phyloP scores from a whole-genome alignment of 139 green algal species.

The Deuterostichococcus epilithicus region DNA sequence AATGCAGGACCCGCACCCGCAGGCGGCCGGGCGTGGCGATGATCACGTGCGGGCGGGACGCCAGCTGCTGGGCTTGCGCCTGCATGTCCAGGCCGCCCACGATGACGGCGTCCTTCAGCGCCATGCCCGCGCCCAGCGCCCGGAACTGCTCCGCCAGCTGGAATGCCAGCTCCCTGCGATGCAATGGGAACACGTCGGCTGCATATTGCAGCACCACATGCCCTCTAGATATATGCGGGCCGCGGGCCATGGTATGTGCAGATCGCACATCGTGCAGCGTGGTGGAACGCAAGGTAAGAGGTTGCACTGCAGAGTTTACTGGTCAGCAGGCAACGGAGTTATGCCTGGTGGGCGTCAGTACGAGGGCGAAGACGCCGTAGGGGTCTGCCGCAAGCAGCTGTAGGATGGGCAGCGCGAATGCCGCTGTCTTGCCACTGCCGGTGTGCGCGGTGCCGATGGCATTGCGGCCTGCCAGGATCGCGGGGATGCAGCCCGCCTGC shows the following conservation, averaged over 20 bases:
- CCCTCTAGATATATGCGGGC: too few species aligned
- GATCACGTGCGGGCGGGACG: slow-evolving; percentile 83
- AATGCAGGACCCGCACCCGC: slow-evolving; percentile 9
- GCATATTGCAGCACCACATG: too few species aligned
- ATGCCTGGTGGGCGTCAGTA: slow-evolving; percentile 88
- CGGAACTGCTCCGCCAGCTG: slow-evolving; percentile 93
- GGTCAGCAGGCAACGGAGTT: not conserved
- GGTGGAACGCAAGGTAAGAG: too few species aligned
- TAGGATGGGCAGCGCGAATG: slow-evolving; percentile 96
- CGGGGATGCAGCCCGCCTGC: slow-evolving; percentile 82
- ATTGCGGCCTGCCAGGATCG: slow-evolving; percentile 73
- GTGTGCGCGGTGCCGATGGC: slow-evolving; percentile 92
- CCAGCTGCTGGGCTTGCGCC: slow-evolving; percentile 69
- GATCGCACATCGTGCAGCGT: too few species aligned
- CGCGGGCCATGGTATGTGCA: too few species aligned
- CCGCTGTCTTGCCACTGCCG: slow-evolving; percentile 94
- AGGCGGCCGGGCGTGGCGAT: slow-evolving; percentile 92
- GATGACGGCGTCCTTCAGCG: slow-evolving; percentile 66
- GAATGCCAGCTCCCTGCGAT: slow-evolving; percentile 89
- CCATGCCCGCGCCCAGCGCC: slow-evolving; percentile 79
- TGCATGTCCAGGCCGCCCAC: slow-evolving; percentile 89
- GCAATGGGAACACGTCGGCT: not conserved
- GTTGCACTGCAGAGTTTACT: too few species aligned
- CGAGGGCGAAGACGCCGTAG: slow-evolving; percentile 87
- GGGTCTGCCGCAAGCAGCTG: slow-evolving; percentile 83